Evolutionary conservation across 768 basidiomycete species (phyloP).

Genomic region (Mycena indigotica): DNA sequence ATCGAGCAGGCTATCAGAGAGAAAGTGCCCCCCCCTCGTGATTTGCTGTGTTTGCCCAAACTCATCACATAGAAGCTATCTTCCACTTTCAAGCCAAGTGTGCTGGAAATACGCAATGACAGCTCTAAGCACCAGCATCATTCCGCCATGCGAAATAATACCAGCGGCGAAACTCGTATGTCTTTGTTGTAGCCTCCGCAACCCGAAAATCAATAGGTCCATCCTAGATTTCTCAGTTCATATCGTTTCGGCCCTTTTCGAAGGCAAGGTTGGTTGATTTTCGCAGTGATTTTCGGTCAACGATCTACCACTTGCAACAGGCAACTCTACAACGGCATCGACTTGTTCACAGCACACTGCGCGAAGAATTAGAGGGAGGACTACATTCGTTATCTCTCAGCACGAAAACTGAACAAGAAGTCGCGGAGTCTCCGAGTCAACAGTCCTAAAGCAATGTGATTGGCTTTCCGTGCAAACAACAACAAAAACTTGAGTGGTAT

Average conservation of each 20-base stretch:
- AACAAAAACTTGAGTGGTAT: neutral
- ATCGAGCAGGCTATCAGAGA: conserved; percentile 62
- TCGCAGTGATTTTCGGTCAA: conserved; percentile 7
- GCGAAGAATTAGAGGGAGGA: conserved; percentile 70
- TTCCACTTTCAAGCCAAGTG: conserved; percentile 53
- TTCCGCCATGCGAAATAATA: conserved; percentile 70
- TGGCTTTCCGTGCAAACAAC: too few relatives aligned
- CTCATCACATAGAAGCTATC: conserved; percentile 5
- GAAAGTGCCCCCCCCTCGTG: conserved; percentile 43
- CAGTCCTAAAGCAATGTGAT: too few relatives aligned
- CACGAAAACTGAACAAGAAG: conserved; percentile 67
- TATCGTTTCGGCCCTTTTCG: conserved; percentile 71
- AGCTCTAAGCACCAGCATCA: conserved; percentile 88
- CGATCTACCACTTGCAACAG: conserved; percentile 38
- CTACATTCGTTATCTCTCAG: conserved; percentile 78
- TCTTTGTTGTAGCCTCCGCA: conserved; percentile 22
- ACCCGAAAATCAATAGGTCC: conserved; percentile 17
- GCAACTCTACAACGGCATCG: conserved; percentile 80
- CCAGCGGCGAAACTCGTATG: conserved; percentile 82
- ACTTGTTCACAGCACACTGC: conserved; percentile 71
- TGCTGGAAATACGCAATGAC: conserved; percentile 74
- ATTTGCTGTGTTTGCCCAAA: conserved; percentile 14
- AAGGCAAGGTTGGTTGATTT: conserved; percentile 66
- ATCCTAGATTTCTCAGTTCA: conserved; percentile 72
- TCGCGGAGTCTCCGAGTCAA: neutral